phyloP scores from a whole-genome alignment of 2,329 filamentous ascomycete genomes.

The Neofusicoccum ribis region DNA sequence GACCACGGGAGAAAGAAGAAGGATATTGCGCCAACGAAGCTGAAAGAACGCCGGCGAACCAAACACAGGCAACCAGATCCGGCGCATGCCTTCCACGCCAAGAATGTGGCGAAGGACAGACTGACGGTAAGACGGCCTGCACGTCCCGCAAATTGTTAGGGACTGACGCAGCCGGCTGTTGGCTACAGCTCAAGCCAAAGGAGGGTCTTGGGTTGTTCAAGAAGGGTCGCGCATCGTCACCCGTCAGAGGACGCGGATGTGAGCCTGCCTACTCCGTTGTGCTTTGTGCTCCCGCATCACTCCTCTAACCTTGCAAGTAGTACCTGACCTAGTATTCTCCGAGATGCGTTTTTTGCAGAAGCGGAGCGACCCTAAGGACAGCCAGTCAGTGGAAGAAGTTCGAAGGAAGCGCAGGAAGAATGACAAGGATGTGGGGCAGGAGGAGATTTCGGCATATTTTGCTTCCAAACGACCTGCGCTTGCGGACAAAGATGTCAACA shows the following conservation, averaged over 20 bases:
- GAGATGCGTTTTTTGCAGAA: constrained; percentile 52
- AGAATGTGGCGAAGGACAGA: constrained; percentile 46
- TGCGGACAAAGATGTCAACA: constrained; percentile 28
- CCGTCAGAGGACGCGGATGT: constrained; percentile 46
- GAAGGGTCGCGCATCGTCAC: constrained; percentile 50
- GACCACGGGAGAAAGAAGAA: constrained; percentile 28
- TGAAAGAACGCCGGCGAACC: constrained; percentile 38
- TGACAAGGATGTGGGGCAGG: constrained; percentile 33
- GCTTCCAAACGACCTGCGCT: constrained; percentile 31
- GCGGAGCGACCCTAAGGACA: constrained; percentile 30
- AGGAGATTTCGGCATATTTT: constrained; percentile 50
- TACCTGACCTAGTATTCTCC: constrained; percentile 54
- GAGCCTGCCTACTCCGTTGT: constrained; percentile 25
- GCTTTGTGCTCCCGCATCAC: constrained; percentile 19
- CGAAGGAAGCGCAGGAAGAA: constrained; percentile 32
- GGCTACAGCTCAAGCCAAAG: constrained; percentile 44
- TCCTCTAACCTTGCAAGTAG: constrained; percentile 35
- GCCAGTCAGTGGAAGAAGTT: constrained; percentile 26
- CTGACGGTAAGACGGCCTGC: constrained; percentile 43
- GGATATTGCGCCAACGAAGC: constrained; percentile 22
- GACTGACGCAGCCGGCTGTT: constrained; percentile 28
- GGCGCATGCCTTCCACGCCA: constrained; percentile 47
- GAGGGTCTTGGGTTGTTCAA: constrained; percentile 48
- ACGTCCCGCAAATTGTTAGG: constrained; percentile 7
- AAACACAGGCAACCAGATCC: constrained; percentile 38